phyloP scores from a whole-genome alignment of 2,329 filamentous ascomycete genomes.

The Ascochyta koolunga region DNA sequence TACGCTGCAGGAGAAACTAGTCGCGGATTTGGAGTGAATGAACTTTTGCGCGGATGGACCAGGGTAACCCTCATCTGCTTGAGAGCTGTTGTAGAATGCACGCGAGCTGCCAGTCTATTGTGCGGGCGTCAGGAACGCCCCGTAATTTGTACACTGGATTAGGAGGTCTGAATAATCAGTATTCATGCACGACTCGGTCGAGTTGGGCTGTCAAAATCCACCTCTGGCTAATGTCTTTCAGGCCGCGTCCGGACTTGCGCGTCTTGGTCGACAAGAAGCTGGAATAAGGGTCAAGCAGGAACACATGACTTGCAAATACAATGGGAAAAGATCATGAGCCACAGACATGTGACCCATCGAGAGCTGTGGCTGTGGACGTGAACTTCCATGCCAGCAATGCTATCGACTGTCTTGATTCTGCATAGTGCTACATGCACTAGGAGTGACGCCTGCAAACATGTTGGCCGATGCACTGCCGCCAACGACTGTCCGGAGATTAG shows the following conservation, averaged over 20 bases:
- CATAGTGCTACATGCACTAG: background rate
- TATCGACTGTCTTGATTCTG: conserved; percentile 1
- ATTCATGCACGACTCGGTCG: background rate
- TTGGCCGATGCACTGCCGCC: conserved; percentile 1
- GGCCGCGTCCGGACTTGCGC: conserved; percentile 24
- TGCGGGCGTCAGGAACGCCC: background rate
- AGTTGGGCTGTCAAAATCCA: background rate
- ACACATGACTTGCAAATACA: conserved; percentile 3
- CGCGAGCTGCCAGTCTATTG: background rate
- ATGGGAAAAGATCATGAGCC: conserved; percentile 16
- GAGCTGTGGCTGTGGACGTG: conserved; percentile 36
- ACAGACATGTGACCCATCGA: conserved; percentile 27
- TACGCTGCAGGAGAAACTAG: background rate
- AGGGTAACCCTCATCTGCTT: background rate
- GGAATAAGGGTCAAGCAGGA: conserved; percentile 15
- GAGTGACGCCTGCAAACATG: conserved; percentile 4
- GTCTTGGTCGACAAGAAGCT: conserved; percentile 24
- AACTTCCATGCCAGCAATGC: conserved; percentile 1
- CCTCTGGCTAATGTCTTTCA: background rate
- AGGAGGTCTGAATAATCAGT: background rate
- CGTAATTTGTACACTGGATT: background rate
- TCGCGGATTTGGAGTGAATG: background rate
- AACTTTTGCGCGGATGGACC: background rate
- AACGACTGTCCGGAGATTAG: conserved; percentile 5
- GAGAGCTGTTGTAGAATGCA: background rate